Percentiles rank a stretch among this genome's conserved stretches.
These are phyloP conservation scores for Chlorella sp. DNA, from an alignment of 139 green algal genomes.

Conservation along the genomic window DNA sequence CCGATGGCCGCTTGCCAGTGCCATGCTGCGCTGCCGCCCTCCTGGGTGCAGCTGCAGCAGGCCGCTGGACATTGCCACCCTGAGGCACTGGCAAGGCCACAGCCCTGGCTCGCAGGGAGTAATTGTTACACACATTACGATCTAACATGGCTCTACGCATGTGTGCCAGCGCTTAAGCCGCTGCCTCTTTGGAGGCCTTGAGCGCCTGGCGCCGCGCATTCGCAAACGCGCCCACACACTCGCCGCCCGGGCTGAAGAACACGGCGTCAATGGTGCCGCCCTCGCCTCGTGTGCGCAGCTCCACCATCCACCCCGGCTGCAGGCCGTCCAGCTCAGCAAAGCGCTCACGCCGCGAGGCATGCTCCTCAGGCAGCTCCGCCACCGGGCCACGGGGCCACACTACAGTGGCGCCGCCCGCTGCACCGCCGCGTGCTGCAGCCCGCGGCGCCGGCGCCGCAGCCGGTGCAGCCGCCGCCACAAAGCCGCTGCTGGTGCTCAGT, in stretches of 20 bases:
- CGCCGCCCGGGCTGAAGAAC: conserved; percentile 82
- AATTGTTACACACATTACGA: no score
- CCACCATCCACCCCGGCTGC: conserved; percentile 86
- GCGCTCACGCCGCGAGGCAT: conserved; percentile 75
- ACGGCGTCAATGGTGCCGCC: conserved; percentile 78
- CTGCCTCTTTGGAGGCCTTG: conserved; percentile 54
- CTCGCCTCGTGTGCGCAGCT: conserved; percentile 68
- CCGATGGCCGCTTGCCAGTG: not conserved
- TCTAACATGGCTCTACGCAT: no score
- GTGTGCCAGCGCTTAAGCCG: not conserved
- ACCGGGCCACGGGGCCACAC: conserved; percentile 77
- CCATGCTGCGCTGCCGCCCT: not conserved
- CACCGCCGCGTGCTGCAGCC: not conserved
- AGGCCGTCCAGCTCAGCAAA: conserved; percentile 90
- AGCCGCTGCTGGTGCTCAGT: conserved; percentile 31
- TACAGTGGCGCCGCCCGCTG: conserved; percentile 42
- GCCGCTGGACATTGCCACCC: no score
- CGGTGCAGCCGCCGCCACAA: conserved; percentile 24
- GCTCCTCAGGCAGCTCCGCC: conserved; percentile 75
- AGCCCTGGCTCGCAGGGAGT: no score
- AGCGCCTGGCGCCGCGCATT: conserved; percentile 77
- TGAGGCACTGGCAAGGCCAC: no score
- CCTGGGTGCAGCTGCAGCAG: no score
- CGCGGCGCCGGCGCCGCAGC: not conserved
- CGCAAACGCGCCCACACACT: conserved; percentile 75